Evolutionary conservation across 805 yeast genomes (phyloP), one percentile per base, ranked within the genome.

Genomic region (Blastobotrys mokoenaii): DNA sequence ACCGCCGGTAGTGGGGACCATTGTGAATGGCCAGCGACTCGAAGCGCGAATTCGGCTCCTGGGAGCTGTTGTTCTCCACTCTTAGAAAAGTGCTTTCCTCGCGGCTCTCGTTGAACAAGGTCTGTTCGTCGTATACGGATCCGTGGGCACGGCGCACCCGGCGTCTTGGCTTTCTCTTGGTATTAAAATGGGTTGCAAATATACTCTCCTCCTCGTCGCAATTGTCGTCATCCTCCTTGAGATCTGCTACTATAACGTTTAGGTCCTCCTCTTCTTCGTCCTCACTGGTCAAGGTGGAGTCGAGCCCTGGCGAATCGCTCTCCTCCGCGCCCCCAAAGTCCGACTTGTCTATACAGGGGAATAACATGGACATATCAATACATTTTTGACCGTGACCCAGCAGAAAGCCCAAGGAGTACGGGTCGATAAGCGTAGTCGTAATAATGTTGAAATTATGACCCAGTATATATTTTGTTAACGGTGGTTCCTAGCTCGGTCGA

Each of bases 21-120:
- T 15, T 36, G 39, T n/a, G 39, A 7, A 34, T 17, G 38, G 38
- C 11, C 38, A 10, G 4, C 16, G 38, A 6, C 38, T 14, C 20
- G 38, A 34, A 11, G 20, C 12, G 22, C 22, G 22, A 15, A 11
- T n/a, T 16, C 12, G 18, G 9, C 15, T 27, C 18, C 33, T 20
- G 32, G 22, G n/a, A 34, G 15, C 12, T 11, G 12, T 9, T n/a
- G 4, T 27, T 17, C 9, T 12, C 33, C 5, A 15, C 22, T 11
- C 35, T n/a, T 3, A 40, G 42, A 10, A 40, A 27, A 6, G 42
- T 40, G 15, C 25, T 36, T 17, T 40, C 42, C 25, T 40, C 42
- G 6, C 35, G 33, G 25, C 35, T 29, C 15, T 27, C 33, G 31
- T 40, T 40, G 17, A 40, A 15, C 12, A 40, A 6, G 11, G 25